Percentiles rank a stretch among this genome's conserved stretches.
phyloP scores from a whole-genome alignment of 306 rosid genomes.

The Rosa persica region DNA sequence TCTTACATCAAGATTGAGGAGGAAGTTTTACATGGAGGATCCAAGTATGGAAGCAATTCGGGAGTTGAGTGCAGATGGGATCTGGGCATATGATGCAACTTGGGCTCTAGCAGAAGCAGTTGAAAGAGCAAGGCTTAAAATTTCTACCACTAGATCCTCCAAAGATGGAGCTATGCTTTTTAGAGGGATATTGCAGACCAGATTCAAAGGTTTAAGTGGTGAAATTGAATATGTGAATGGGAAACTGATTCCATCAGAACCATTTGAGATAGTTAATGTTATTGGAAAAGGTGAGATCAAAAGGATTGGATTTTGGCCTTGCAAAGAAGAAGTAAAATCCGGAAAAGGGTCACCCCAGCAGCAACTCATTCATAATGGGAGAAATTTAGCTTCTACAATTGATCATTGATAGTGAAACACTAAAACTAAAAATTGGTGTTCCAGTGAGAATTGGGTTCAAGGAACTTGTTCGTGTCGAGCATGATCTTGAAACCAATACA shows the following conservation, averaged over 20 bases:
- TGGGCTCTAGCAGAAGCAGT: not conserved
- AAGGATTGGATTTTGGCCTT: slow-evolving; percentile 21
- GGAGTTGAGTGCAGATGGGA: not conserved
- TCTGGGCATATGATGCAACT: slow-evolving; percentile 15
- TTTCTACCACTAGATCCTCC: not conserved
- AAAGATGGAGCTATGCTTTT: not conserved
- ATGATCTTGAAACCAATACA: not conserved
- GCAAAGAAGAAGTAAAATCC: not conserved
- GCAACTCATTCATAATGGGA: not conserved
- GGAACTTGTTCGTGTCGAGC: slow-evolving; percentile 10
- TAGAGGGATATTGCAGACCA: slow-evolving; percentile 1
- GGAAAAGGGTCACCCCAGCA: not conserved
- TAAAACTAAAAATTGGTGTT: slow-evolving; percentile 19
- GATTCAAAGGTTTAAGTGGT: not conserved
- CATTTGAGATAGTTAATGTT: slow-evolving; percentile 22
- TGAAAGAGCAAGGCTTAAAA: not conserved
- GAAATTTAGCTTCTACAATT: not conserved
- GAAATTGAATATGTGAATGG: slow-evolving; percentile 10
- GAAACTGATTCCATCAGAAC: not conserved
- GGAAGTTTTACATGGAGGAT: not conserved
- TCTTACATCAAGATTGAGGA: slow-evolving; percentile 13
- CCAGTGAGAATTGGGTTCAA: slow-evolving; percentile 6
- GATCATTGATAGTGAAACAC: not conserved
- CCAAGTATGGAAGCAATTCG: not conserved
- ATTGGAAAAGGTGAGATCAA: slow-evolving; percentile 12